Conservation (phyloP, 2,329 filamentous ascomycete species). For the Cordyceps cicadae region DNA sequence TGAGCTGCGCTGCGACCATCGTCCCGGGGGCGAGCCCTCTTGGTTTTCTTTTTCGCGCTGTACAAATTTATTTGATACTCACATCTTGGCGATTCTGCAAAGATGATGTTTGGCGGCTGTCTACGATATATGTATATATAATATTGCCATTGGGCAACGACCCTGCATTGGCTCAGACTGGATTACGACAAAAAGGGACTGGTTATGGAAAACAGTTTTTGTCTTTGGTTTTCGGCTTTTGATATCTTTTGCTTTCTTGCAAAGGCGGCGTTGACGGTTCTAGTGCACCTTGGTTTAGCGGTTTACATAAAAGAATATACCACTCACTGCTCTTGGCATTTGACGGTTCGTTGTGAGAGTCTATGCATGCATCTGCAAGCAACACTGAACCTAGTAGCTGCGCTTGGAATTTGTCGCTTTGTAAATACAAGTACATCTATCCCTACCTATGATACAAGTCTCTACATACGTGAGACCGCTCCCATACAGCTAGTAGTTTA, state of each 20-base stretch:
- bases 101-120: conserved; percentile 17
- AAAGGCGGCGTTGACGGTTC: background rate
- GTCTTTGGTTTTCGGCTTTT: background rate
- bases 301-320: conserved; percentile 10
- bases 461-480: too few species aligned
- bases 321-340: conserved; percentile 1
- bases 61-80: conserved; percentile 10
- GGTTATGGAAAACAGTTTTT: conserved; percentile 4
- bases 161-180: conserved; percentile 7
- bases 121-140: conserved; percentile 26
- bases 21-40: background rate
- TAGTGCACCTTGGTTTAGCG: conserved; percentile 2
- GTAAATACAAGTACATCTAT: too few species aligned
- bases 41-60: conserved; percentile 5
- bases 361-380: too few species aligned
- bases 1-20: conserved; percentile 14
- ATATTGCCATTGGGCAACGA: conserved; percentile 12
- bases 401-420: too few species aligned
- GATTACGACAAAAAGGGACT: conserved; percentile 7
- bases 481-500: background rate
- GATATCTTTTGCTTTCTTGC: conserved; percentile 3
- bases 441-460: too few species aligned
- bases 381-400: too few species aligned
- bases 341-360: background rate
- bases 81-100: background rate